Evolutionary conservation across 163 green algal genomes (phyloP), one percentile per base, ranked within the genome.

Genomic region (Chlamydomonas reinhardtii): DNA sequence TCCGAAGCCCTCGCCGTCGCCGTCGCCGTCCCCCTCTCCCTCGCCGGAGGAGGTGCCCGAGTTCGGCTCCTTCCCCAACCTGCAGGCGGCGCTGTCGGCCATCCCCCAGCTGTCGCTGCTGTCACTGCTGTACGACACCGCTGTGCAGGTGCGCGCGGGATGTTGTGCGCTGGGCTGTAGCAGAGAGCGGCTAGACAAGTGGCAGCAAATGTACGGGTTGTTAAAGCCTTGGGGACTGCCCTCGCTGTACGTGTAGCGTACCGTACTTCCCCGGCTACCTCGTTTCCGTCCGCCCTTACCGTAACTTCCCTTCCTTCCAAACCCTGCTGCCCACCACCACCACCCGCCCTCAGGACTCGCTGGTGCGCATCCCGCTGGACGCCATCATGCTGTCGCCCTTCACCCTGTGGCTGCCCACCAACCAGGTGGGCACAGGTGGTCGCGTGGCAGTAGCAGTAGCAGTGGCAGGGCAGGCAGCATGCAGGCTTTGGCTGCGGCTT

Each of bases 61-160:
- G 2, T 72, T 35, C 65, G 29, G 15, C 65, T 35, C 29, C 29
- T 72, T 27, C 65, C 65, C 65, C 15, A 32, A 72, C 65, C 29
- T 34, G 29, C 29, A 24, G 27, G 31, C 71, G 59, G 74, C 74
- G 54, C 27, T 82, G 17, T 35, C 74, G 12, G 56, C 17, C 12
- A 56, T 82, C 31, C 74, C 74, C 20, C 54, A 82, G 74, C 56
- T 72, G 25, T 82, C 74, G 6, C 69, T n/a, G 31, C 74, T 82
- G 25, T 56, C 74, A 1, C 17, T 25, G 16, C 17, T 82, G 59
- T 82, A 82, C 74, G 56, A 72, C 31, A 59, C 69, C 25, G 74
- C 74, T 17, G 32, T 12, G 22, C 22, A 65, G 22, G 24, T 27
- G 22, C 14, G 22, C 2, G 32, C 11, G 54, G 17, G 35, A 19